Evolutionary conservation across 345 rosid species (phyloP), one percentile per base, ranked within the genome.

Genomic region (Raphanus raphanistrum): DNA sequence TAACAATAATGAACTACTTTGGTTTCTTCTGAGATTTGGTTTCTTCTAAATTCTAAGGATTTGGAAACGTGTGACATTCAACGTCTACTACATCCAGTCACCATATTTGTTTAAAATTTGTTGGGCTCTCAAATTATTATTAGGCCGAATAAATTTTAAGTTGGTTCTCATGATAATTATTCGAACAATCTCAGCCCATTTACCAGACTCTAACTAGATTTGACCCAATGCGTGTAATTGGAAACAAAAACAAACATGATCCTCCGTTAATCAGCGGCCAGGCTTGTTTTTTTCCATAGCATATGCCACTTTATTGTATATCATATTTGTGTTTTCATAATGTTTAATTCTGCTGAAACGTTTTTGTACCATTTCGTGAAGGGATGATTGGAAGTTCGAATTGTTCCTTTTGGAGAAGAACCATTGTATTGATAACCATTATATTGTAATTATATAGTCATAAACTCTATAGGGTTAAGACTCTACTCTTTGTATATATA

Each of bases 391-490:
- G 41, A 62, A 50, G 54, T 45, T 45, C 54, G 3, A 45, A 45
- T 45, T n/a, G 73, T 64, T 11, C 35, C 36, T 29, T n/a, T 79
- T 36, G 97, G 94, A 64, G 80, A 85, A 81, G 94, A 92, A 21
- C 21, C 21, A 21, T 21, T 21, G 1, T 21, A 21, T 21, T 21
- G 21, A 21, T 21, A 21, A 21, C 21, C 21, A 21, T 21, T 21
- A 21, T 21, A 21, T 21, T 21, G 21, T 21, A 21, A 21, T 21
- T 21, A 21, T 21, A 21, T 21, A 21, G 21, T 0, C 21, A 21
- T 21, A 21, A 21, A 21, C 21, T 21, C 21, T 21, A 21, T 21
- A 21, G 21, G 21, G 21, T 21, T 21, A 21, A 21, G 21, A 21
- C 21, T 21, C 21, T 21, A 21, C 21, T 21, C 21, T 21, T 21